These are phyloP conservation scores for Colletotrichum phormii DNA, from an alignment of 2,329 filamentous ascomycete species.

Conservation along the genomic window DNA sequence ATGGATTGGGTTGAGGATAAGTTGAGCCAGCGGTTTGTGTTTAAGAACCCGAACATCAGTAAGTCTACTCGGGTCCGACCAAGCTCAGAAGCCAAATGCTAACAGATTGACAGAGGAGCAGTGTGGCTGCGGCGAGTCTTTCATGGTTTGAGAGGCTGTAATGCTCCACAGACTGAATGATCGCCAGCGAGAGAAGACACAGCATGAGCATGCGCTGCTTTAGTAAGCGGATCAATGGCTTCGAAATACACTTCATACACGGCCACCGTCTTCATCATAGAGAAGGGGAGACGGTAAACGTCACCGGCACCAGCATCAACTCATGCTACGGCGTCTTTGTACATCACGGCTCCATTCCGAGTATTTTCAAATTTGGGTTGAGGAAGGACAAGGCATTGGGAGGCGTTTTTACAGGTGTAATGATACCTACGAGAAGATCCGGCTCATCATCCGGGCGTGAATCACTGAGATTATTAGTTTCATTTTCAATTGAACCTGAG, in stretches of 20 bases:
- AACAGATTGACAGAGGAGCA: slow-evolving; percentile 78
- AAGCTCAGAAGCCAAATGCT: slow-evolving; percentile 38
- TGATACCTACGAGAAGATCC: slow-evolving; percentile 32
- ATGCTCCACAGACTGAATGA: neutral
- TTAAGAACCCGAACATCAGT: slow-evolving; percentile 99
- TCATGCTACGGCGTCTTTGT: slow-evolving; percentile 20
- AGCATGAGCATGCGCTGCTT: neutral
- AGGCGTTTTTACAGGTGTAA: slow-evolving; percentile 31
- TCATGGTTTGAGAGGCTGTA: slow-evolving; percentile 72
- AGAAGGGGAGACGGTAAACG: slow-evolving; percentile 9
- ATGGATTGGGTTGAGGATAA: slow-evolving; percentile 99
- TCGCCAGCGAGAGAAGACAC: neutral
- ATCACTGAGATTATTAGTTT: neutral
- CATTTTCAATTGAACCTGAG: neutral
- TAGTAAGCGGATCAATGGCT: neutral
- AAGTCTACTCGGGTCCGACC: slow-evolving; percentile 56
- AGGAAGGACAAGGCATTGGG: slow-evolving; percentile 22
- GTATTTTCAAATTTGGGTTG: slow-evolving; percentile 5
- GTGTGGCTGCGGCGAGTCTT: slow-evolving; percentile 96
- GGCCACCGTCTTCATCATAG: neutral
- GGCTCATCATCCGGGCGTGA: slow-evolving; percentile 3
- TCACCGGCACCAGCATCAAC: slow-evolving; percentile 21
- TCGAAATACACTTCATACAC: neutral
- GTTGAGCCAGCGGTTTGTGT: slow-evolving; percentile 90
- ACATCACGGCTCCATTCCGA: slow-evolving; percentile 26